Evolutionary conservation across 225 moss, liverwort and hornwort genomes (phyloP), one percentile per base, ranked within the genome.

Genomic region (Takakia lepidozioides): DNA sequence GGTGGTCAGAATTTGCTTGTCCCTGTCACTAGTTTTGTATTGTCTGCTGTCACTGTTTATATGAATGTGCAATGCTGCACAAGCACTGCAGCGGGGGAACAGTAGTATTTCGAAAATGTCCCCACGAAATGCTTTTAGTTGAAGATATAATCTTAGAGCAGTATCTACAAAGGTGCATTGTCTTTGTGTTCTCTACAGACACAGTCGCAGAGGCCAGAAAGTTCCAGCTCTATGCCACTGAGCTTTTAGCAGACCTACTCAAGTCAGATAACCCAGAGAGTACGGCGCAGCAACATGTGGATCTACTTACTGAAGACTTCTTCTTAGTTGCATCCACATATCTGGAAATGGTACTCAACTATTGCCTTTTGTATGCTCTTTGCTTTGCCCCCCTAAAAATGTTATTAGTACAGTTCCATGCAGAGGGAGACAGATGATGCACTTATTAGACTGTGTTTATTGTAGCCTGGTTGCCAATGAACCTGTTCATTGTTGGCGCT

Each of bases 251-350:
- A 21, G 95, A 98, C 78, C 78, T 98, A 45, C 62, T 98, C 41
- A 98, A 98, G 48, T 76, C 95, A 30, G 56, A 65, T 21, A 78
- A 85, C 61, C 47, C 65, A 41, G 57, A 69, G 63, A 61, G 68
- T 13, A 78, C 72, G 24, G 95, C 95, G 25, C 63, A 81, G 3
- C 72, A 80, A 57, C 80, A 81, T 62, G 75, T 90, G 57, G 80
- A 77, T 17, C 71, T 74, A 54, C 82, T 98, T 8, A 80, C 91
- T 3, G 86, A 98, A 58, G 84, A 91, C 43, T 91, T 95, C 51
- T 98, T 98, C 70, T 74, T 85, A 70, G 82, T 98, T 69, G 91
- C 91, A 37, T 90, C 95, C 2, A 91, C 95, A 14, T 98, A 91
- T 58, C 63, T 98, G 62, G 85, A 91, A 59, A 64, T 98, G 95